Evolutionary conservation across 108 stramenopile genomes (phyloP), one percentile per base, ranked within the genome.

Genomic region (Epipyxis sp.): DNA sequence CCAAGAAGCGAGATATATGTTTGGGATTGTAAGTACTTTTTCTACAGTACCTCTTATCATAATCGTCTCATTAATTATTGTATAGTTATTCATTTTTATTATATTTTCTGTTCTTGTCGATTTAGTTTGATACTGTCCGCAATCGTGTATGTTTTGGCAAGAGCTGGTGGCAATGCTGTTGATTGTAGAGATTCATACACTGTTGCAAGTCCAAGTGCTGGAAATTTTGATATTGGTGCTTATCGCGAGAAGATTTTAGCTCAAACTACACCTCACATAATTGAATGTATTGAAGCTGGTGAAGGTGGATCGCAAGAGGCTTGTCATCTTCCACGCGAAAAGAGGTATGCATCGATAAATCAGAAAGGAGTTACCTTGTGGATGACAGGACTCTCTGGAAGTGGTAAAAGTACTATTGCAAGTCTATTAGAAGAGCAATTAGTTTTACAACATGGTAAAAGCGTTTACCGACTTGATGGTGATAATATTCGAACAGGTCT

Each of bases 351-450:
- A 0, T 94, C 97, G 0, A 69, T 96, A 69, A 86, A 89, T 39
- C 97, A 98, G 88, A 96, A 98, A 91, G 84, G 84, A 16, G 93
- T 94, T 40, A 96, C 95, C 0, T 85, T 98, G n/a, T 98, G 97
- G 97, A 98, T 98, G 97, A 98, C 97, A 16, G 97, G 97, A 6
- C 94, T 95, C 71, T 83, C 81, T 43, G 97, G 95, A 16, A 89
- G 92, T 13, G 97, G 97, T 37, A 98, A 98, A 81, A 95, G 94
- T 29, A 98, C 97, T 79, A 96, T 98, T 86, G 97, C 95, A 45
- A 95, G 91, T 35, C 94, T 95, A 0, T 80, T 98, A 69, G 97
- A 98, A 89, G 97, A 98, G 74, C 61, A 87, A 65, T 87, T 97
- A 35, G 94, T 97, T 78, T 91, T 95, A 81, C 68, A 82, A 34